Base-by-base conservation (phyloP, 176 grass and related monocot genomes). In the Panicum miliaceum region DNA sequence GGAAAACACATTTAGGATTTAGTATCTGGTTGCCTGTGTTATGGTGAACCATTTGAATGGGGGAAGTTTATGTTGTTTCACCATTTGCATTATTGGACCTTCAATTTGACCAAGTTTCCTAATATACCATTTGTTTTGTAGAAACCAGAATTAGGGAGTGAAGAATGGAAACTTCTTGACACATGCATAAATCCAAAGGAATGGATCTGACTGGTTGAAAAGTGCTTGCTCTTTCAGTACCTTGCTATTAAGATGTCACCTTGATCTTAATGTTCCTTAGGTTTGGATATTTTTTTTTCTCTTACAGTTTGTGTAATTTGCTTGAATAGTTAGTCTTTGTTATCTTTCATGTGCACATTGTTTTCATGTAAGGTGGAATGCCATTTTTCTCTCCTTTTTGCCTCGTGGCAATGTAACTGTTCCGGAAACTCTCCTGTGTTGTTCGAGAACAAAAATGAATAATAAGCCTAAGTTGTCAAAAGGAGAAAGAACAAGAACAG, bases 101-200 rank as follows among this genome's bases (percentile, higher is more conserved):
- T 64, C 29, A 5, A 29, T 64, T 63, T 75, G 69, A 13, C 3
- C 11, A 50, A 68, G 12, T 85, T 75, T 53, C 46, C 82, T 68
- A 67, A 76, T 36, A 10, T 84, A 8, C 9, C 19, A 36, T 75
- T 80, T 46, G 25, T 83, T 54, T 54, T 90, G 79, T 82, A 94
- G 95, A 87, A 93, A 93, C 90, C 89, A 0, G 86, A 97, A 75
- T 87, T 67, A 84, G 95, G 92, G 56, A 97, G 60, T 57, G 92
- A 97, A 91, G 90, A 97, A 81, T 94, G 92, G 92, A 93, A 93
- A 87, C 92, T 97, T 89, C 75, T 97, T 57, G 89, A 97, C 46
- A 81, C 89, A 3, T 97, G 95, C 88, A 90, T 94, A 35, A 94
- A 97, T 79, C 90, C 95, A 51, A 97, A 86, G 89, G 95, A 97